Base-by-base conservation (phyloP, 2,329 filamentous ascomycete species). In the Paramyrothecium roridum region DNA sequence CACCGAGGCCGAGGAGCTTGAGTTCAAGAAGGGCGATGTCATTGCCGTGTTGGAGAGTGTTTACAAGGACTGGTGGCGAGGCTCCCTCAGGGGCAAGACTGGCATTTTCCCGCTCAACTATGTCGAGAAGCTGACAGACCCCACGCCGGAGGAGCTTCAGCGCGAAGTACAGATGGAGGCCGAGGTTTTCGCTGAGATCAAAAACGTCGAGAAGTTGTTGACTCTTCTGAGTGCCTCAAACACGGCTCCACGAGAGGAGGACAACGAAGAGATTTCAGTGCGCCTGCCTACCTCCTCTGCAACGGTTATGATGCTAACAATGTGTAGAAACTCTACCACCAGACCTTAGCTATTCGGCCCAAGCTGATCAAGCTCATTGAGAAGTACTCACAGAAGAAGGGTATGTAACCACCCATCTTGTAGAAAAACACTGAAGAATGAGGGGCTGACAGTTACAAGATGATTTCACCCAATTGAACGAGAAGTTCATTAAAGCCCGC, bases 1-100 rank as follows among this genome's bases (percentile, higher is more conserved):
- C 2, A 96, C 93, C 0, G 95, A 99, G 71, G 86, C 92, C 0
- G 95, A 93, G 50, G 95, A 99, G 76, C 80, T 99, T 58, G 92
- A 96, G 63, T 99, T 99, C 72, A 89, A 93, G 63, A 96, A 96
- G 76, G 93, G 95, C 26, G 95, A 99, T 70, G 89, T 98, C 45
- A 99, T 99, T 71, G 93, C 95, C 1, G 95, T 99, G 17, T 80
- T 99, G 45, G 95, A 98, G 73, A 97, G 93, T 2, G 95, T 98
- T 2, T 99, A 96, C 77, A 99, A 98, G 74, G 95, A 99, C 73
- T 99, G 95, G 95, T 99, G 95, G 95, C 93, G 96, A 65, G 95
- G 95, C 1, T 96, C 93, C 46, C 78, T 99, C 56, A 87, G 93
- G 68, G 95, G 95, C 20, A 91, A 97, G 73, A 97, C 92, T 8